phyloP scores from a whole-genome alignment of 78 protist species.

The Chrysochromulina parva region DNA sequence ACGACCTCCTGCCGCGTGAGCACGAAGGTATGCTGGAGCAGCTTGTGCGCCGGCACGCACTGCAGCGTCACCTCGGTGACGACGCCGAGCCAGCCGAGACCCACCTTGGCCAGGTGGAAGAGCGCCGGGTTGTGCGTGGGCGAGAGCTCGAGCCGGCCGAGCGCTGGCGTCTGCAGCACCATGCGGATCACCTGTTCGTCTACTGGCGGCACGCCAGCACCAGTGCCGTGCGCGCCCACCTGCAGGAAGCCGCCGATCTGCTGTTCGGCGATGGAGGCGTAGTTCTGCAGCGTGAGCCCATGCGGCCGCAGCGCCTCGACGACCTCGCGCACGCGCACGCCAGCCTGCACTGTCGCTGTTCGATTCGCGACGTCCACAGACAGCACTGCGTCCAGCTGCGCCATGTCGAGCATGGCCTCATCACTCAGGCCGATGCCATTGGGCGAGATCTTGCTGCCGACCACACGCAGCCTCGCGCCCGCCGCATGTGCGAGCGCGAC shows the following conservation, averaged over 20 bases:
- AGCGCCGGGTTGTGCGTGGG: neutral
- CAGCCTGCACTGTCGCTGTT: conserved; percentile 23
- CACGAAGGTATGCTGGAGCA: neutral
- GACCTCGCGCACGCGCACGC: conserved; percentile 23
- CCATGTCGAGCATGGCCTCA: conserved; percentile 18
- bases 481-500: neutral
- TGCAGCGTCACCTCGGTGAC: conserved; percentile 37
- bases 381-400: neutral
- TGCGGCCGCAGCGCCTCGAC: conserved; percentile 32
- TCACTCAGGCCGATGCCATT: conserved; percentile 20
- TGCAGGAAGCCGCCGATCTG: conserved; percentile 20
- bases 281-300: conserved; percentile 39
- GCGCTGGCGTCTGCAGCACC: conserved; percentile 22
- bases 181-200: conserved; percentile 8
- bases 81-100: conserved; percentile 32
- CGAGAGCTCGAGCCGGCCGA: neutral
- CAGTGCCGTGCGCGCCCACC: conserved; percentile 37
- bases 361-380: neutral
- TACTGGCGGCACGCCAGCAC: conserved; percentile 20
- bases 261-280: conserved; percentile 37
- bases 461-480: neutral
- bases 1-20: neutral
- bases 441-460: neutral
- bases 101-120: conserved; percentile 22
- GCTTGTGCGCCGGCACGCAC: conserved; percentile 41